Percentiles rank a stretch among this genome's conserved stretches.
These are phyloP conservation scores for Penicillium griseofulvum DNA, from an alignment of 2,329 filamentous ascomycete genomes.

Conservation along the genomic window DNA sequence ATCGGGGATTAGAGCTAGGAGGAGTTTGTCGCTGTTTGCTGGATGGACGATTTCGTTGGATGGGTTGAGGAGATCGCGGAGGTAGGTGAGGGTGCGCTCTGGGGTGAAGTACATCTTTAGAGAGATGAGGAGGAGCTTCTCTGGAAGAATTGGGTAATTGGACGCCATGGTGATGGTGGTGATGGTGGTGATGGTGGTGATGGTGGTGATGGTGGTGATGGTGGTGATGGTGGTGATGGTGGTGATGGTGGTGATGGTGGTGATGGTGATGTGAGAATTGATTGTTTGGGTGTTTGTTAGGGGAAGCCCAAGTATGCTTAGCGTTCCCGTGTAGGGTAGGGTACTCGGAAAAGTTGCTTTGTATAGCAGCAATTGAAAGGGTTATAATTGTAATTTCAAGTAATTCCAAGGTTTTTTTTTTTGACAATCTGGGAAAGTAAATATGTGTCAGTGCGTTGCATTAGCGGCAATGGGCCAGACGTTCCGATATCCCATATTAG, in stretches of 20 bases:
- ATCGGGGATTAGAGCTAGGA: constrained; percentile 77
- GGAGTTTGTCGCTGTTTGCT: constrained; percentile 52
- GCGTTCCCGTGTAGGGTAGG: background rate
- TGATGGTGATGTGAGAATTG: background rate
- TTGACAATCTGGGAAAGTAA: background rate
- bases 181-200: background rate
- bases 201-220: background rate
- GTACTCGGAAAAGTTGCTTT: background rate
- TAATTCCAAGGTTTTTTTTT: background rate
- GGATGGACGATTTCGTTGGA: constrained; percentile 46
- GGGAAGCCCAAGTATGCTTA: too few species aligned
- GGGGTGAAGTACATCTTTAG: constrained; percentile 42
- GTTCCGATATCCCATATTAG: background rate
- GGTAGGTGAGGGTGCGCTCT: constrained; percentile 56
- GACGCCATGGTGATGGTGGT: constrained; percentile 11
- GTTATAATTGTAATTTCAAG: background rate
- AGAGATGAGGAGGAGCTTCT: constrained; percentile 41
- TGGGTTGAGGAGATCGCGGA: constrained; percentile 50
- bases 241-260: background rate
- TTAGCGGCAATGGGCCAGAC: background rate
- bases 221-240: background rate
- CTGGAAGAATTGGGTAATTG: constrained; percentile 34
- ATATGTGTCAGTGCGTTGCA: background rate
- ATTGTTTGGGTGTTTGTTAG: background rate
- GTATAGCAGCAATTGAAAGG: background rate